phyloP scores from a whole-genome alignment of 2,329 filamentous ascomycete genomes.

The Paradendryphiella salina region DNA sequence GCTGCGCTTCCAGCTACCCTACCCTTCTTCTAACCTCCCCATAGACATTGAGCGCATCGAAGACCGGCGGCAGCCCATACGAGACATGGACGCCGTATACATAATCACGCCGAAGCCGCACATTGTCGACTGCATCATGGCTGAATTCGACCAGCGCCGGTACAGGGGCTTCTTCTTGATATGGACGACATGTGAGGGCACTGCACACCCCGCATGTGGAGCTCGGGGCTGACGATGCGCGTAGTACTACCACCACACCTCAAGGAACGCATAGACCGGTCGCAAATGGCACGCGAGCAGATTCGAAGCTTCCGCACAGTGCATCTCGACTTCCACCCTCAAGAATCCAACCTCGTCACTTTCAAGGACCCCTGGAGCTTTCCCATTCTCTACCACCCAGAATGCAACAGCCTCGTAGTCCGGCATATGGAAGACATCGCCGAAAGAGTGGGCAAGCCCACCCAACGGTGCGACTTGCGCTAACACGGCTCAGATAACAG shows the following conservation, averaged over 20 bases:
- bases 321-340: conserved; percentile 84
- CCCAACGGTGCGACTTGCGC: neutral
- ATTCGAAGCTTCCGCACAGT: conserved; percentile 81
- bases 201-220: neutral
- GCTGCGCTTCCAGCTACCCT: neutral
- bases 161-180: conserved; percentile 81
- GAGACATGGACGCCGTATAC: conserved; percentile 93
- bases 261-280: conserved; percentile 74
- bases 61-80: conserved; percentile 77
- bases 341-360: conserved; percentile 87
- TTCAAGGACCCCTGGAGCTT: conserved; percentile 97
- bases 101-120: conserved; percentile 82
- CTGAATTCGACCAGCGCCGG: conserved; percentile 82
- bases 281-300: conserved; percentile 68
- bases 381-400: conserved; percentile 85
- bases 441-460: conserved; percentile 68
- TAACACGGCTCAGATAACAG: conserved; percentile 66
- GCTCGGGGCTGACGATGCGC: conserved; percentile 4
- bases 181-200: conserved; percentile 69
- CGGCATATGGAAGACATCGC: conserved; percentile 82
- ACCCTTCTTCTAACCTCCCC: conserved; percentile 32
- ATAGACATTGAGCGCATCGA: conserved; percentile 94
- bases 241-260: conserved; percentile 69
- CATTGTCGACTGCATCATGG: conserved; percentile 90
- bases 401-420: conserved; percentile 80